Base-by-base conservation (phyloP, 2,329 filamentous ascomycete species). In the Paramyrothecium roridum region DNA sequence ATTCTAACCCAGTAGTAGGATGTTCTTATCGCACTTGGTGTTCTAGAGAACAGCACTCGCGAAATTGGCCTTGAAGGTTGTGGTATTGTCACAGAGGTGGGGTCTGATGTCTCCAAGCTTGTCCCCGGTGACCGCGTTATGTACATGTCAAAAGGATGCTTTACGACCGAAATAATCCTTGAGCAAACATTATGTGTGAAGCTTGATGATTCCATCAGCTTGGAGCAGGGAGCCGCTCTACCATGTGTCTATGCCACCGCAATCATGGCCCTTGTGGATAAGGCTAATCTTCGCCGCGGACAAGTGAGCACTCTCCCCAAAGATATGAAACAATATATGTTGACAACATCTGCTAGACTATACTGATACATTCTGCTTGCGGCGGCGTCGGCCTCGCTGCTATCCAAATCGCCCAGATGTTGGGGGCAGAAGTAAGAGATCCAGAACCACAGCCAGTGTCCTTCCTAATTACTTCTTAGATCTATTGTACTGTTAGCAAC, bases 301-400 rank as follows among this genome's bases (percentile, higher is more conserved):
- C 26, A 30, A 30, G 26, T 30, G 6, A 30, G 26, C 10, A 30
- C 26, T 30, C 6, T 30, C 26, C 10, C 4, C 26, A 30, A 30
- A 30, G 26, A 30, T 10, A 4, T 30, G 26, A 30, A 10, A 30
- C 6, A 30, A 6, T 30, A 30, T 10, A 6, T 30, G 10, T 30
- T 30, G 26, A 30, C 26, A 30, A n/a, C 12, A 30, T 8, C 8
- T n/a, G 52, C 7, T 1, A 73, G 57, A 58, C 59, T 10, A 60
- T 75, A 8, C 65, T 76, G 2, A 70, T 75, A 33, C 72, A 75
- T 54, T 59, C 62, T 2, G 71, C 63, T 10, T 63, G 60, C 12
- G 71, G 70, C n/a, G 70, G 67, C n/a, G 64, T 73, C 3, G 73
- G 73, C 1, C 58, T 67, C n/a, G 67, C 67, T 2, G 69, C 70